Conservation (phyloP, 75 land plant genomes). For the Sequoia sempervirens region DNA sequence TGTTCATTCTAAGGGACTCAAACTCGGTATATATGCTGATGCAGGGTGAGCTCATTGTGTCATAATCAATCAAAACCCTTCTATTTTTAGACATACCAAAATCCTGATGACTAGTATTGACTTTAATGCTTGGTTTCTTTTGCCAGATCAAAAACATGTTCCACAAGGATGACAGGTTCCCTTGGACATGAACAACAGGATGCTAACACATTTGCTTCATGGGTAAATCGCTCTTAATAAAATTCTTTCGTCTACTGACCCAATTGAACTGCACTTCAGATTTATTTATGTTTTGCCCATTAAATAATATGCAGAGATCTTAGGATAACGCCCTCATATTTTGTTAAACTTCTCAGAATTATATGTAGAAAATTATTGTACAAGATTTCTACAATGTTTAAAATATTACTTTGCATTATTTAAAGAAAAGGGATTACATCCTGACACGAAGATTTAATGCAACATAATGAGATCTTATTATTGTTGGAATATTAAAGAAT, state of each 20-base stretch:
- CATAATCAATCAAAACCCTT: neutral
- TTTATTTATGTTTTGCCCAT: neutral
- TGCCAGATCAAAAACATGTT: constrained; percentile 46
- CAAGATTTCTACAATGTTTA: too few relatives aligned
- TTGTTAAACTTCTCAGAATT: too few relatives aligned
- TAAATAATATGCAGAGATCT: neutral
- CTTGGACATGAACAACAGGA: constrained; percentile 71
- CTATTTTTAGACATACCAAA: neutral
- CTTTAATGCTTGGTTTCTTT: constrained; percentile 1
- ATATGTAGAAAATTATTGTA: too few relatives aligned
- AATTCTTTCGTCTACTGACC: neutral
- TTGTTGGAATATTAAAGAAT: neutral
- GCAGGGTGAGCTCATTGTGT: constrained; percentile 49
- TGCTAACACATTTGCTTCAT: constrained; percentile 79
- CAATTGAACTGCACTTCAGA: neutral
- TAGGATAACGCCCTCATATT: neutral
- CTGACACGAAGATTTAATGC: neutral
- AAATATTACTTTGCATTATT: too few relatives aligned
- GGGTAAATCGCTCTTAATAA: constrained; percentile 34
- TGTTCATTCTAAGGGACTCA: constrained; percentile 76
- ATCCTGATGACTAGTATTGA: neutral
- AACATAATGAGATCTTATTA: neutral
- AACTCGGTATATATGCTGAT: constrained; percentile 83
- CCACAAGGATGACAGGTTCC: constrained; percentile 70
- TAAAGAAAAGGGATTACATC: neutral